phyloP scores from a whole-genome alignment of 345 rosid genomes.

The Hibiscus trionum region DNA sequence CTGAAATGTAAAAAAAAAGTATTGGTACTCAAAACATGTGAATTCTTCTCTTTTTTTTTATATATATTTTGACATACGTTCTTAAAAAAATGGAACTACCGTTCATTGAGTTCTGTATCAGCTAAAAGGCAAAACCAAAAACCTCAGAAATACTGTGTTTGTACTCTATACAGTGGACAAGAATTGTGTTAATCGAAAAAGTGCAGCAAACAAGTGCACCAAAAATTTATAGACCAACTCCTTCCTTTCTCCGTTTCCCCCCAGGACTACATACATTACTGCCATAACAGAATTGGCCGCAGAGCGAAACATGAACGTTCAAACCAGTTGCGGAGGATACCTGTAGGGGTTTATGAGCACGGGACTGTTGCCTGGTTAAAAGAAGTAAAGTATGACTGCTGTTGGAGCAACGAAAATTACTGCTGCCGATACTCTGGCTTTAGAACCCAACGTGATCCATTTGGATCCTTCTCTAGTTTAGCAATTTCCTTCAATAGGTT shows the following conservation, averaged over 20 bases:
- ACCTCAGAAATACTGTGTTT: not conserved
- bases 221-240: not conserved
- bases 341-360: too few relatives aligned
- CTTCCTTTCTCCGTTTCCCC: not conserved
- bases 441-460: slow-evolving; percentile 65
- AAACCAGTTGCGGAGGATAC: not conserved
- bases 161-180: not conserved
- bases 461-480: slow-evolving; percentile 34
- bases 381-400: not conserved
- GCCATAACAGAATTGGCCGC: not conserved
- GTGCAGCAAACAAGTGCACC: not conserved
- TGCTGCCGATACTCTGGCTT: slow-evolving; percentile 55
- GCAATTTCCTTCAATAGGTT: slow-evolving; percentile 85
- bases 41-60: too few relatives aligned
- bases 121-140: not conserved
- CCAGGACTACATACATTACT: not conserved
- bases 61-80: too few relatives aligned
- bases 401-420: not conserved
- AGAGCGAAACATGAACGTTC: not conserved
- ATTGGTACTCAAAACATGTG: too few relatives aligned
- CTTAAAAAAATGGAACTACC: not conserved
- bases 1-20: too few relatives aligned
- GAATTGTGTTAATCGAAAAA: not conserved
- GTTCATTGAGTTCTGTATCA: not conserved
- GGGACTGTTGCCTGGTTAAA: not conserved